Evolutionary conservation across 2,329 filamentous ascomycete genomes (phyloP), one percentile per base, ranked within the genome.

Genomic region (Colletotrichum sp.): DNA sequence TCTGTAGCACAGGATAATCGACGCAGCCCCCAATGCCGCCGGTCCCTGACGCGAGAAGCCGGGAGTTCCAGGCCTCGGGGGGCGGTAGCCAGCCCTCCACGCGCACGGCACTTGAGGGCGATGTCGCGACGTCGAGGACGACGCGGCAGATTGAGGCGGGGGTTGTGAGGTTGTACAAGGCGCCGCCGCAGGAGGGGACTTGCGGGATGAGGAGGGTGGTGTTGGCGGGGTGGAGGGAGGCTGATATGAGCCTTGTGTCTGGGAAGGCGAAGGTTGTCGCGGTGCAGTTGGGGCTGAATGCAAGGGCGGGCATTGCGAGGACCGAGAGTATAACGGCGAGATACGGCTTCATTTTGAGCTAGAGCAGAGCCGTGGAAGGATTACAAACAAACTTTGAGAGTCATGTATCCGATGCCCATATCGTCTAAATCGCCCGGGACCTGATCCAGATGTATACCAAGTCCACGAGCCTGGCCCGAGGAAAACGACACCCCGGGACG

Each of bases 291-390:
- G 55, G 13, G 8, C 8, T 28, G 0, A 21, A 21, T 1, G 55
- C 55, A 0, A 28, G 5, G 8, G 55, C 3, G 15, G 26, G 8
- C 0, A 5, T 12, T 26, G 8, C 0, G 24, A 59, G 24, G 24
- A 26, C 4, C 10, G 21, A 24, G 52, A 28, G 8, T 16, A 26
- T 9, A 0, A 57, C 0, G 21, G 12, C 8, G 13, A 12, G 8
- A n/a, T 18, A 10, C 4, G 26, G 24, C 26, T 57, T 57, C 52
- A 28, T 57, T 57, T 57, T 57, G 52, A 28, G 52, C 3, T 18
- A 10, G 13, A 49, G 5, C 4, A 7, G 1, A 21, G 44, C 44
- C 10, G 44, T 21, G 44, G 6, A 49, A 7, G 5, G 3, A 0
- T 49, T 13, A 7, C 44, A 49, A n/a, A 3, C 18, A 49, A 12